A percentile compares a stretch with the other conserved stretches of the same genome.
Conservation (phyloP, 768 basidiomycete genomes). For the Tricholoma flavovirens region DNA sequence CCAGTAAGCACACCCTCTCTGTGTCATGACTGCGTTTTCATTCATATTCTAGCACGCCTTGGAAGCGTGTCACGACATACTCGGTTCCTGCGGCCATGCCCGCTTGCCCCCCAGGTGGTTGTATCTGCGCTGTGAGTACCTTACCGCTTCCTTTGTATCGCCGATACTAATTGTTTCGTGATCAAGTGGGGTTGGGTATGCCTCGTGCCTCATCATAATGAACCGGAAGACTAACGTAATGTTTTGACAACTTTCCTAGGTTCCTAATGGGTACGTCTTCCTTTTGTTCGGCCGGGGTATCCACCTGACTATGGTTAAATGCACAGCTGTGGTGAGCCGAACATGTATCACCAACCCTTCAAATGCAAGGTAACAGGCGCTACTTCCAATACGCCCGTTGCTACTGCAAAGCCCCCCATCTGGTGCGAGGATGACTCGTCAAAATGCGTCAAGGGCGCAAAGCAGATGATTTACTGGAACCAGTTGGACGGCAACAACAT, state of each 20-base stretch:
- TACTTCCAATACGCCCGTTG: constrained; percentile 33
- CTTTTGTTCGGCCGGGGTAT: not conserved
- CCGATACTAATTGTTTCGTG: not conserved
- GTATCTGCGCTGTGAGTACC: constrained; percentile 44
- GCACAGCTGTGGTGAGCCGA: constrained; percentile 44
- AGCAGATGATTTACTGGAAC: constrained; percentile 55
- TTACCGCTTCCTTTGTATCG: not conserved
- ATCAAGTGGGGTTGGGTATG: constrained; percentile 49
- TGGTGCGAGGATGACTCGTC: constrained; percentile 46
- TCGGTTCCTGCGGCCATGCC: constrained; percentile 45
- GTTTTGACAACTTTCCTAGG: constrained; percentile 10
- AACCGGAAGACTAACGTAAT: not conserved
- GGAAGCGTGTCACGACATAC: constrained; percentile 42
- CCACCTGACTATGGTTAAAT: not conserved
- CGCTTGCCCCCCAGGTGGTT: constrained; percentile 44
- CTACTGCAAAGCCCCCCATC: constrained; percentile 36
- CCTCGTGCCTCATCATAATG: not conserved
- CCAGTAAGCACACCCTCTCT: constrained; percentile 27
- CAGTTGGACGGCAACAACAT: constrained; percentile 46
- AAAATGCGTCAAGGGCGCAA: constrained; percentile 41
- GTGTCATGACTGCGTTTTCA: not conserved
- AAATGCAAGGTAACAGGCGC: constrained; percentile 45
- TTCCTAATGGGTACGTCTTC: constrained; percentile 33
- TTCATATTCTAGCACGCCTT: constrained; percentile 40
- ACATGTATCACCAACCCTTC: constrained; percentile 45